Conservation (phyloP, 129 eudicot species). For the Chrysanthemum lavandulifolium region DNA sequence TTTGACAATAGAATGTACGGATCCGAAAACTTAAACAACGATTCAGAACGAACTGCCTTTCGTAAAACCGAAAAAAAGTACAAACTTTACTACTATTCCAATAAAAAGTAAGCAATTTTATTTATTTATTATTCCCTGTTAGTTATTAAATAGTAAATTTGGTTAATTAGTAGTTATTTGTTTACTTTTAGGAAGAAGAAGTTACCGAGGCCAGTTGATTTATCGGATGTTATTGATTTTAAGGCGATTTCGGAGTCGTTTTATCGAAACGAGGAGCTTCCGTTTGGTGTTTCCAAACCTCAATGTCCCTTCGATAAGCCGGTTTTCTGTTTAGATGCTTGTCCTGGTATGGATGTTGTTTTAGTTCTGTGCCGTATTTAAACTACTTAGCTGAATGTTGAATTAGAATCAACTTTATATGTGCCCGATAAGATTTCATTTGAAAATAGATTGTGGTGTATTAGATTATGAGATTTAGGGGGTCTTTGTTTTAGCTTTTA, state of each 20-base stretch:
- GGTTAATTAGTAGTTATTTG: not conserved
- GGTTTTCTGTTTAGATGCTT: slow-evolving; percentile 58
- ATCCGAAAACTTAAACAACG: slow-evolving; percentile 49
- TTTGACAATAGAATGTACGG: slow-evolving; percentile 51
- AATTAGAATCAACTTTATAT: too few relatives aligned
- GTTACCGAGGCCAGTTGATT: slow-evolving; percentile 68
- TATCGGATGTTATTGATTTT: slow-evolving; percentile 87
- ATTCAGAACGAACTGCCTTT: slow-evolving; percentile 83
- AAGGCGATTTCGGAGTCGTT: slow-evolving; percentile 54
- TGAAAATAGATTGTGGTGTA: too few relatives aligned
- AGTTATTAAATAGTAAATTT: not conserved
- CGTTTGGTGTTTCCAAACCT: slow-evolving; percentile 46
- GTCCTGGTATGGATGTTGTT: slow-evolving; percentile 58
- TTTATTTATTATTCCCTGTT: not conserved
- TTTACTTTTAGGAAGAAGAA: slow-evolving; percentile 57
- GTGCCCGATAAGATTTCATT: too few relatives aligned
- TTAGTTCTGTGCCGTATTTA: too few relatives aligned
- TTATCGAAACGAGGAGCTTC: slow-evolving; percentile 44
- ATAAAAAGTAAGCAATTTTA: slow-evolving; percentile 44
- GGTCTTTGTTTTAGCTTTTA: too few relatives aligned
- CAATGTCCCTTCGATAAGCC: slow-evolving; percentile 39
- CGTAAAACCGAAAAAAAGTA: slow-evolving; percentile 83
- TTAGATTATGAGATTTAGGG: too few relatives aligned
- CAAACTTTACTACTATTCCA: slow-evolving; percentile 69
- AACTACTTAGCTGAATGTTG: too few relatives aligned